phyloP scores from a whole-genome alignment of 2,329 filamentous ascomycete species.

The Neodidymelliopsis sp. region DNA sequence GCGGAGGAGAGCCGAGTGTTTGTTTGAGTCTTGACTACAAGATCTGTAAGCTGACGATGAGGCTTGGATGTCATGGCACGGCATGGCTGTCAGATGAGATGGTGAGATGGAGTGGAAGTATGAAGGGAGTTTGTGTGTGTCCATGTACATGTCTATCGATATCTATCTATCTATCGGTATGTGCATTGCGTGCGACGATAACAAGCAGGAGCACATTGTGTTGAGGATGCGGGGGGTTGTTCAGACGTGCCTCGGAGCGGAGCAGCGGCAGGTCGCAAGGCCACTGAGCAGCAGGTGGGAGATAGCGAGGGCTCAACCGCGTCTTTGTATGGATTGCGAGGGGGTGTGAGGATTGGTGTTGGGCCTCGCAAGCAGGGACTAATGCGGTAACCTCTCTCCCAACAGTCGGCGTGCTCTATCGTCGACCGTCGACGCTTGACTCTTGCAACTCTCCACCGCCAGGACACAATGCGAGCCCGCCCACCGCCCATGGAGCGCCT shows the following conservation, averaged over 20 bases:
- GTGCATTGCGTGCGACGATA: slow-evolving; percentile 14
- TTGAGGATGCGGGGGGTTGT: slow-evolving; percentile 21
- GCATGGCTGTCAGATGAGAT: too few species aligned
- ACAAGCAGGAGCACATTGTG: slow-evolving; percentile 19
- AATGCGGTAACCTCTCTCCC: slow-evolving; percentile 33
- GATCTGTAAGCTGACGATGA: slow-evolving; percentile 9
- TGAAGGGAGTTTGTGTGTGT: too few species aligned
- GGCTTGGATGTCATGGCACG: too few species aligned
- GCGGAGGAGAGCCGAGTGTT: slow-evolving; percentile 18
- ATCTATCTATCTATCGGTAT: not conserved
- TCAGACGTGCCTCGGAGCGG: slow-evolving; percentile 20
- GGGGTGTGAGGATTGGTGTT: slow-evolving; percentile 2
- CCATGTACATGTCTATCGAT: slow-evolving; percentile 1
- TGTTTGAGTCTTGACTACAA: too few species aligned
- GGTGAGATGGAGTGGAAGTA: too few species aligned
- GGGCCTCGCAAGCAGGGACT: slow-evolving; percentile 29
- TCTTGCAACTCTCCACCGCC: not conserved
- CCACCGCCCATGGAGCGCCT: not conserved
- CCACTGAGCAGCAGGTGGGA: slow-evolving; percentile 28
- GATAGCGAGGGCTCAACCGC: slow-evolving; percentile 31
- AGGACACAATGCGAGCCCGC: slow-evolving; percentile 2
- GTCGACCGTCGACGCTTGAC: slow-evolving; percentile 6
- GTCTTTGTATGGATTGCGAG: slow-evolving; percentile 7
- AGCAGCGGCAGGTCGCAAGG: slow-evolving; percentile 4
- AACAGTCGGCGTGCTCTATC: slow-evolving; percentile 19